Evolutionary conservation across 345 rosid species (phyloP).

Genomic region (Brassica napus): DNA sequence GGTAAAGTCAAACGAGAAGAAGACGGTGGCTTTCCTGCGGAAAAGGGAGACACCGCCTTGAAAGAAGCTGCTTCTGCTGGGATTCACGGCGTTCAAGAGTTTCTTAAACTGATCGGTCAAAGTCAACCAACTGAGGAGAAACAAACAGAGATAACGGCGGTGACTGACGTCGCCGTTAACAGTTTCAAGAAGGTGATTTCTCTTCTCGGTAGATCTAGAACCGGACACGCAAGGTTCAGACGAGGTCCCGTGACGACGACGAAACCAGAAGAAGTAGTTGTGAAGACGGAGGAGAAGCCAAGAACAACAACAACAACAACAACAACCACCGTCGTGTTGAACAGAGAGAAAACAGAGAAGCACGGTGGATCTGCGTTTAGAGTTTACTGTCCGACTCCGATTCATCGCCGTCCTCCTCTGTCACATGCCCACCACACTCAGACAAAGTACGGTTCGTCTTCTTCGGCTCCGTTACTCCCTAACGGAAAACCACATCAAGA

Average conservation of each 20-base stretch:
- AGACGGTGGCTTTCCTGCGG: conserved; percentile 16
- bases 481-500: conserved; percentile 7
- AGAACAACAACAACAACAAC: background rate
- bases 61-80: conserved; percentile 78
- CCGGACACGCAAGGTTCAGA: conserved; percentile 93
- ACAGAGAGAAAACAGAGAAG: conserved; percentile 38
- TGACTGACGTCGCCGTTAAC: conserved; percentile 69
- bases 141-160: conserved; percentile 52
- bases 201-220: conserved; percentile 64
- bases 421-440: conserved; percentile 50
- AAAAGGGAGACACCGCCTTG: conserved; percentile 58
- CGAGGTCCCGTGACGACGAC: conserved; percentile 41
- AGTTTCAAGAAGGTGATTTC: conserved; percentile 77
- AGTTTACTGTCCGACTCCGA: conserved; percentile 67
- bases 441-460: conserved; percentile 25
- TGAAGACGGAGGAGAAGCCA: conserved; percentile 28
- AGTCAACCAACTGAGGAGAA: conserved; percentile 39
- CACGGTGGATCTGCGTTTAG: conserved; percentile 56
- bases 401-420: conserved; percentile 73
- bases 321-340: conserved; percentile 15
- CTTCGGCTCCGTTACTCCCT: conserved; percentile 5
- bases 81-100: conserved; percentile 75
- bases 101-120: conserved; percentile 57
- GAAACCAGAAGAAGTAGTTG: background rate
- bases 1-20: conserved; percentile 20